Percentiles rank a stretch among this genome's conserved stretches.
Evolutionary conservation across 1,284 basidiomycete species (phyloP).

Genomic region (Microbotryomycetes sp.): DNA sequence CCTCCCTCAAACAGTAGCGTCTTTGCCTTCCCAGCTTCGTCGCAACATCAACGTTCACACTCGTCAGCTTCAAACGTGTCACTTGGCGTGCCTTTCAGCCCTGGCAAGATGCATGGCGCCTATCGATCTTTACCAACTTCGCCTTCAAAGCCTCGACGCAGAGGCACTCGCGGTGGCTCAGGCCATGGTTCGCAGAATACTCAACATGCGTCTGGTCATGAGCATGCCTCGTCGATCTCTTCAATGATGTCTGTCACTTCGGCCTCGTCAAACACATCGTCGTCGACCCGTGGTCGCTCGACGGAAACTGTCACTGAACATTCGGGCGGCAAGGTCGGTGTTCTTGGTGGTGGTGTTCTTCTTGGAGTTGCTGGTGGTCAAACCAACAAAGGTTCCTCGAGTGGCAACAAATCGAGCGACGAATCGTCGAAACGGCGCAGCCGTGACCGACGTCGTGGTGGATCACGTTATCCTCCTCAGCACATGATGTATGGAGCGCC

Average conservation of each 20-base stretch:
- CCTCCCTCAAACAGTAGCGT: conserved; percentile 9
- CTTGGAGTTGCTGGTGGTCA: conserved; percentile 36
- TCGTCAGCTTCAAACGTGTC: conserved; percentile 7
- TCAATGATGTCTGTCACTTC: conserved; percentile 27
- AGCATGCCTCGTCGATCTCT: conserved; percentile 16
- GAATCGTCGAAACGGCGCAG: conserved; percentile 4
- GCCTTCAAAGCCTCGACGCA: conserved; percentile 32
- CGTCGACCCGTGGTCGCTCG: conserved; percentile 6
- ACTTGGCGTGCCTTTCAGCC: background rate
- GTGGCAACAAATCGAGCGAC: background rate
- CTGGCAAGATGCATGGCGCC: background rate
- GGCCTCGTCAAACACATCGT: conserved; percentile 12
- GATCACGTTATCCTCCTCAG: background rate
- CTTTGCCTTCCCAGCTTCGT: background rate
- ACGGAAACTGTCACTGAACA: conserved; percentile 35
- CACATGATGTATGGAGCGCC: no score
- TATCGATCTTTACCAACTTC: conserved; percentile 19
- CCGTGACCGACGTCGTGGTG: conserved; percentile 5
- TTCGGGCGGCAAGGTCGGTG: conserved; percentile 40
- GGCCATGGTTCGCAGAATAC: conserved; percentile 8
- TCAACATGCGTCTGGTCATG: conserved; percentile 6
- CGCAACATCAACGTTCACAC: conserved; percentile 8
- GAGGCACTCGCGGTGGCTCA: conserved; percentile 30
- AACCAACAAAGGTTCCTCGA: background rate
- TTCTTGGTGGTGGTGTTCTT: conserved; percentile 40